Evolutionary conservation across 2,329 filamentous ascomycete genomes (phyloP).

Genomic region (Aspergillus sergii): DNA sequence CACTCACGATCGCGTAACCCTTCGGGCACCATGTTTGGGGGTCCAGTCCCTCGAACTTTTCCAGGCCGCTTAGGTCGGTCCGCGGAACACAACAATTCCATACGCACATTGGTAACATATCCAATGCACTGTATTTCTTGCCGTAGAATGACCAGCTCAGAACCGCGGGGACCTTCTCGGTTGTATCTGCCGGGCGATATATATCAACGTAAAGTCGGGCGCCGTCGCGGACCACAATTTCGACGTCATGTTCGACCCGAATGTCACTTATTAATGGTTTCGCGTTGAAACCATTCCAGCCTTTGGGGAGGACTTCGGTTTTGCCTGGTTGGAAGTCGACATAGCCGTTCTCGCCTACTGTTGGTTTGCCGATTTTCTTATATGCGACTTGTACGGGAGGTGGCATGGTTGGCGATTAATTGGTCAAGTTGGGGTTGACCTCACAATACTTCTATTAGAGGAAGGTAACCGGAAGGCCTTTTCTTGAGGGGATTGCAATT

Average conservation of each 20-base stretch:
- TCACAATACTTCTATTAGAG: background rate
- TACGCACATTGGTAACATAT: constrained; percentile 42
- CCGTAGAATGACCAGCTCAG: constrained; percentile 51
- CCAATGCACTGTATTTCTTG: constrained; percentile 46
- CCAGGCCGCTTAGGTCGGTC: constrained; percentile 28
- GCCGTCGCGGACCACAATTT: constrained; percentile 48
- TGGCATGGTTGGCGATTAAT: constrained; percentile 28
- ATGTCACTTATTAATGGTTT: constrained; percentile 43
- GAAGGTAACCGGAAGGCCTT: no score
- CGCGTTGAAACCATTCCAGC: constrained; percentile 41
- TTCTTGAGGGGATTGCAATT: background rate
- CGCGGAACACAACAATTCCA: constrained; percentile 43
- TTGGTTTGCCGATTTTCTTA: constrained; percentile 29
- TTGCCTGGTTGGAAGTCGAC: constrained; percentile 43
- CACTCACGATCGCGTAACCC: constrained; percentile 40
- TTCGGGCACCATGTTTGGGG: constrained; percentile 36
- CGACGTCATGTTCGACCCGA: constrained; percentile 49
- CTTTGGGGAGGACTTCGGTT: constrained; percentile 41
- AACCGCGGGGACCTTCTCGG: constrained; percentile 45
- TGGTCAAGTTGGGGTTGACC: background rate
- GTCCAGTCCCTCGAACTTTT: constrained; percentile 50
- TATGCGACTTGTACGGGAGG: constrained; percentile 33
- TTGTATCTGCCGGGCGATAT: constrained; percentile 42
- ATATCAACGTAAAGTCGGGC: constrained; percentile 47
- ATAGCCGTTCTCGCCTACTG: constrained; percentile 46